These are phyloP conservation scores for Leccinum longicurvipes DNA, from an alignment of 768 basidiomycete species.

Conservation along the genomic window DNA sequence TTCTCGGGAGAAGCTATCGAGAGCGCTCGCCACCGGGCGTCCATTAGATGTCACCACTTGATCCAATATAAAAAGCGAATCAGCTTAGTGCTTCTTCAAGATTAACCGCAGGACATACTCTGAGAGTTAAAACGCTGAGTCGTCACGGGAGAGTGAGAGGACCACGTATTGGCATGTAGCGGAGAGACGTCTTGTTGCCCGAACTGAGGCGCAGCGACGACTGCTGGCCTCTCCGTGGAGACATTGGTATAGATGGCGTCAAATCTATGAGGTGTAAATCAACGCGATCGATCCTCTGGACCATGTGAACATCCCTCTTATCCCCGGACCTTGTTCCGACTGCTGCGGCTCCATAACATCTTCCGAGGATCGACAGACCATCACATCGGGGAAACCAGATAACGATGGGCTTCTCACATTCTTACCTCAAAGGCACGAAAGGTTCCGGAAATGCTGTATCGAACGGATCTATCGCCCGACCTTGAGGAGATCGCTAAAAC, in stretches of 20 bases:
- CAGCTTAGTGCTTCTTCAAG: neutral
- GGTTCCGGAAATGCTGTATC: slow-evolving; percentile 1
- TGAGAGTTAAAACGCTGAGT: neutral
- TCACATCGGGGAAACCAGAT: neutral
- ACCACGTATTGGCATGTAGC: neutral
- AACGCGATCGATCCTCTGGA: slow-evolving; percentile 3
- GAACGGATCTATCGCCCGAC: slow-evolving; percentile 1
- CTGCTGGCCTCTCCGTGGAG: neutral
- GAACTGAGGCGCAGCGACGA: neutral
- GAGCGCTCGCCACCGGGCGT: too few relatives aligned
- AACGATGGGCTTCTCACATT: neutral
- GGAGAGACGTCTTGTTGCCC: neutral
- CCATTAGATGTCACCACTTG: neutral
- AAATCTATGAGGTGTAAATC: neutral
- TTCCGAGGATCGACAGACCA: slow-evolving; percentile 11
- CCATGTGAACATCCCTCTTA: neutral
- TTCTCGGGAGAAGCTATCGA: neutral
- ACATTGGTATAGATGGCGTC: neutral
- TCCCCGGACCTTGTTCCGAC: neutral
- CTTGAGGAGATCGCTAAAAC: neutral
- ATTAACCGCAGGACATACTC: neutral
- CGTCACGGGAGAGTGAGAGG: neutral
- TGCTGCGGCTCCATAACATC: neutral
- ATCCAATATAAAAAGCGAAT: neutral
- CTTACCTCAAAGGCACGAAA: neutral